Evolutionary conservation across 2,329 filamentous ascomycete species (phyloP).

Genomic region (Fusarium palustre): DNA sequence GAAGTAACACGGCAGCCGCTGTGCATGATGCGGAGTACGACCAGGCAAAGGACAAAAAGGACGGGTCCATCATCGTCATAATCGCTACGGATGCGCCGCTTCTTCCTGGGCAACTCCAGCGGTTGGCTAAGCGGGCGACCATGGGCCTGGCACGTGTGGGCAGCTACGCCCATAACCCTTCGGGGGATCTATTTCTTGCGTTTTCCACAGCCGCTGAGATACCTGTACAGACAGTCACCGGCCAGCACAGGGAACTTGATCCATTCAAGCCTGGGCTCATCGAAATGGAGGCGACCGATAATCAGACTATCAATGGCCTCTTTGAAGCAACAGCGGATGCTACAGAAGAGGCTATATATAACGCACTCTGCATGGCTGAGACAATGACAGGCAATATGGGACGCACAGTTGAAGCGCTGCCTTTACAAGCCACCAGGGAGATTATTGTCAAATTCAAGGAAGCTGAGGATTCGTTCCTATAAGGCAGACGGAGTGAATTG

Average conservation of each 20-base stretch:
- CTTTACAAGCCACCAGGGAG: neutral
- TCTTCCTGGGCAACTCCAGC: conserved; percentile 66
- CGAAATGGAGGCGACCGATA: conserved; percentile 54
- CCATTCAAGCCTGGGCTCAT: conserved; percentile 53
- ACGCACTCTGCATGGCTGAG: conserved; percentile 71
- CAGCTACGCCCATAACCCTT: conserved; percentile 68
- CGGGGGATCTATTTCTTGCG: conserved; percentile 73
- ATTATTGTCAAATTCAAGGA: neutral
- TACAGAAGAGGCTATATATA: conserved; percentile 74
- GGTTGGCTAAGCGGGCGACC: conserved; percentile 68
- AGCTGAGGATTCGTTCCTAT: neutral
- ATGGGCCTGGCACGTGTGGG: conserved; percentile 69
- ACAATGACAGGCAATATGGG: conserved; percentile 67
- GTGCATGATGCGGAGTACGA: conserved; percentile 10
- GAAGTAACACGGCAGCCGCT: conserved; percentile 36
- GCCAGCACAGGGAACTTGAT: conserved; percentile 53
- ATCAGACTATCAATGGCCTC: conserved; percentile 69
- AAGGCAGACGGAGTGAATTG: neutral
- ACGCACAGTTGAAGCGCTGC: conserved; percentile 58
- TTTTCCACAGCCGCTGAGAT: conserved; percentile 69
- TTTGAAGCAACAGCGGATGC: conserved; percentile 72
- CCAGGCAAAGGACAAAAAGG: conserved; percentile 61
- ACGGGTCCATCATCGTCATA: conserved; percentile 71
- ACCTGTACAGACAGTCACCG: conserved; percentile 53
- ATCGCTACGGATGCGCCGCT: conserved; percentile 71